Percentiles rank a stretch among this genome's conserved stretches.
Conservation (phyloP, 305 asterid species). For the Solanum hybrid region DNA sequence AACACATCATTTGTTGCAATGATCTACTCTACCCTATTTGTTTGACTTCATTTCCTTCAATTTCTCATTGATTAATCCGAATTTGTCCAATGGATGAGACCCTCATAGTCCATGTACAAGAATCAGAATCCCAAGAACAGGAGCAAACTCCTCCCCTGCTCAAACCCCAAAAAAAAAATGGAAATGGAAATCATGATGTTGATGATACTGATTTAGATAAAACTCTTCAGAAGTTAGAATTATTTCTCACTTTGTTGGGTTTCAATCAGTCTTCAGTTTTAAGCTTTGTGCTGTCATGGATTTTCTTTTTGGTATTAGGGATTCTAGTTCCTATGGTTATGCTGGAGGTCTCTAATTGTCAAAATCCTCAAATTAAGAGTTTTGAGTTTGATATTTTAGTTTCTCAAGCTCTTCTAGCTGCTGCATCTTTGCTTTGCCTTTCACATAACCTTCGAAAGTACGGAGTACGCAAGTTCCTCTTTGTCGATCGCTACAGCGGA, state of each 20-base stretch:
- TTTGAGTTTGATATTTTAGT: conserved; percentile 65
- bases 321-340: conserved; percentile 48
- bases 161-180: conserved; percentile 9
- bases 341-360: conserved; percentile 61
- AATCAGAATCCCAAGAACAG: neutral
- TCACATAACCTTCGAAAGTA: conserved; percentile 75
- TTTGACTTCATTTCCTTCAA: neutral
- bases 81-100: conserved; percentile 14
- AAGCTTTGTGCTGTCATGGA: conserved; percentile 46
- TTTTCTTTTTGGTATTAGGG: conserved; percentile 40
- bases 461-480: conserved; percentile 71
- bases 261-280: conserved; percentile 47
- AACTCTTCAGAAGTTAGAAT: conserved; percentile 43
- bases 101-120: conserved; percentile 1
- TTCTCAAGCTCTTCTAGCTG: conserved; percentile 66
- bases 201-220: conserved; percentile 43
- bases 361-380: conserved; percentile 57
- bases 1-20: neutral
- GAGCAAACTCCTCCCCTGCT: conserved; percentile 10
- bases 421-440: conserved; percentile 60
- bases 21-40: neutral
- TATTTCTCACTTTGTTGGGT: conserved; percentile 43
- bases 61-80: neutral
- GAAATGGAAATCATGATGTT: neutral
- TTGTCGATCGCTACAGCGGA: conserved; percentile 79